phyloP scores from a whole-genome alignment of 257 asterid species.

The Solanum bulbocastanum region DNA sequence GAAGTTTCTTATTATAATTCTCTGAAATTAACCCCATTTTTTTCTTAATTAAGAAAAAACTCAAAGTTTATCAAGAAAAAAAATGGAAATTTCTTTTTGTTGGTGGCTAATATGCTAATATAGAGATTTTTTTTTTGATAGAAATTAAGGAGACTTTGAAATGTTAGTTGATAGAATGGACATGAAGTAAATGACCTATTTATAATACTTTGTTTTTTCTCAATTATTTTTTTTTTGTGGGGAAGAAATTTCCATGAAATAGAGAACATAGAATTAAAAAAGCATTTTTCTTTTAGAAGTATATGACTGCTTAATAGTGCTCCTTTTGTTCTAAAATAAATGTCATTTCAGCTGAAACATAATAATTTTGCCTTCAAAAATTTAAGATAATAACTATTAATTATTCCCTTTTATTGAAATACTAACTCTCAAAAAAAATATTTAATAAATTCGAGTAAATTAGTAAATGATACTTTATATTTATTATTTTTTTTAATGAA shows the following conservation, averaged over 20 bases:
- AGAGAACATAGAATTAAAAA: not conserved
- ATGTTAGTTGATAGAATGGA: not conserved
- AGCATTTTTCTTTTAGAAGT: not conserved
- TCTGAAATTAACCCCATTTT: not conserved
- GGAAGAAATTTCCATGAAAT: not conserved
- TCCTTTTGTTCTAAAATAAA: not conserved
- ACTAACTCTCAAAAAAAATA: too few relatives aligned
- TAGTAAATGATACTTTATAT: too few relatives aligned
- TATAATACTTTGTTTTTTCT: not conserved
- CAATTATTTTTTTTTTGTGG: not conserved
- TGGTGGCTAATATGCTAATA: not conserved
- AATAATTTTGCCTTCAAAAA: not conserved
- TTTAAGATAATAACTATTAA: not conserved
- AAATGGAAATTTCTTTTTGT: not conserved
- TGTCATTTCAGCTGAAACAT: fast-evolving
- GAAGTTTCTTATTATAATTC: not conserved
- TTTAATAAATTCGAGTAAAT: too few relatives aligned
- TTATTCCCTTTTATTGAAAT: not conserved
- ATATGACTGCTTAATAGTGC: not conserved
- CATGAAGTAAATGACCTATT: not conserved
- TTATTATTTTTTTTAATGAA: too few relatives aligned
- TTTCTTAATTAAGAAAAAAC: not conserved
- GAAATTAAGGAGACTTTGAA: not conserved
- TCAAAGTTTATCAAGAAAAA: not conserved
- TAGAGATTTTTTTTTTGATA: not conserved